Conservation (phyloP, 192 early-diverging fungal genomes). For the Coemansia sp. region DNA sequence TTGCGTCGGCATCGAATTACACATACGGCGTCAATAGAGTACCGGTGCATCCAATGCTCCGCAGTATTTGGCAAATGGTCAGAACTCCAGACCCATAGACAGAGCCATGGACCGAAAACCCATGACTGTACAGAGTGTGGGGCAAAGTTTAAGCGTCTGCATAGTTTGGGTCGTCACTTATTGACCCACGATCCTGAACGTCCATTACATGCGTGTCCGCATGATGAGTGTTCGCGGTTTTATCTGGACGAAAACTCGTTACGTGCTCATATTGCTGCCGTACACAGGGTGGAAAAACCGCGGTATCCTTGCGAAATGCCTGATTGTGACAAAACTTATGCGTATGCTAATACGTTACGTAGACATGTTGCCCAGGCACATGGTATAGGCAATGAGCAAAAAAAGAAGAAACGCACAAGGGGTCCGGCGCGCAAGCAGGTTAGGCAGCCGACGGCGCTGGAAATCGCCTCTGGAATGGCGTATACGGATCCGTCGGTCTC, state of each 20-base stretch:
- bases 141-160: conserved; percentile 27
- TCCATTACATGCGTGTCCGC: conserved; percentile 28
- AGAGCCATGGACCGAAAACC: conserved; percentile 21
- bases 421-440: not conserved
- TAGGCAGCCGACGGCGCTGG: conserved; percentile 19
- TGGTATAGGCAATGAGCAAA: not conserved
- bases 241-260: conserved; percentile 38
- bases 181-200: conserved; percentile 39
- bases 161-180: conserved; percentile 29
- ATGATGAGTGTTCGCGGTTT: conserved; percentile 42
- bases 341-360: conserved; percentile 29
- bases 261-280: conserved; percentile 27
- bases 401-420: not conserved
- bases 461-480: conserved; percentile 47
- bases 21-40: conserved; percentile 22
- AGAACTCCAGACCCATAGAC: conserved; percentile 48
- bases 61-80: conserved; percentile 51
- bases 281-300: conserved; percentile 22
- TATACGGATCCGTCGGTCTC: conserved; percentile 42
- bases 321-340: conserved; percentile 27
- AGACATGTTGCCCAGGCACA: conserved; percentile 21
- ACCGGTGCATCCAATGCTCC: conserved; percentile 42
- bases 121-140: conserved; percentile 34
- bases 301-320: conserved; percentile 32
- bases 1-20: conserved; percentile 32